Base-by-base conservation (phyloP, 2,329 filamentous ascomycete genomes). In the Pseudopithomyces chartarum region DNA sequence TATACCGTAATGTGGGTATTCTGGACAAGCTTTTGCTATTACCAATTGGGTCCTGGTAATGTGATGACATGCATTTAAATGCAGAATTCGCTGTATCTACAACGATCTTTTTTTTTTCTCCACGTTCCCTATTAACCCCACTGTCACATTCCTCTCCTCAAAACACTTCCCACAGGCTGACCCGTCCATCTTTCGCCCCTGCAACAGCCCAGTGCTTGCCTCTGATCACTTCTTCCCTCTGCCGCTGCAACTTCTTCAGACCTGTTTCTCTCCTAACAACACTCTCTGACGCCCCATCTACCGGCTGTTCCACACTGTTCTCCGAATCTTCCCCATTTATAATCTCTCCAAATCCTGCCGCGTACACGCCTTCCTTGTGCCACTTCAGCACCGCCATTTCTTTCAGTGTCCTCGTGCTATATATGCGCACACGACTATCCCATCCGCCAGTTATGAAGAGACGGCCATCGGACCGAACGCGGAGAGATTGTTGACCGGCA, bases 141-240 rank as follows among this genome's bases (percentile, higher is more conserved):
- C 3, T 15, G 15, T 5, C 11, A 15, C 2, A 12, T 12, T 19
- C 11, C 40, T 12, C 23, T 23, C 23, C 40, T 70, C 60, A 82
- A 56, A 95, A 99, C 56, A 98, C 87, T 78, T 97, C 91, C 95
- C 95, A 99, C 64, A 99, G 79, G 71, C 92, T 96, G 60, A 98
- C 86, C 74, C 96, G 97, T 17, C 94, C 95, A 78, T 98, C 95
- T 74, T 98, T 99, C 54, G 91, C 90, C 1, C 95, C 95, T 1
- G 87, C 91, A 17, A 90, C 95, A 50, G 98, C 75, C 93, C 94
- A 98, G 75, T 98, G 94, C 22, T 89, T 89, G 49, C 80, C 81
- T 67, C 85, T 87, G 11, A 89, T 88, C 65, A 86, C 87, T 44
- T 73, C 66, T 22, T 74, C 75, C 20, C 79, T 62, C 52, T 76